Percentiles rank a stretch among this genome's conserved stretches.
Evolutionary conservation across 129 eudicot species (phyloP).

Genomic region (Scalesia atractyloides): DNA sequence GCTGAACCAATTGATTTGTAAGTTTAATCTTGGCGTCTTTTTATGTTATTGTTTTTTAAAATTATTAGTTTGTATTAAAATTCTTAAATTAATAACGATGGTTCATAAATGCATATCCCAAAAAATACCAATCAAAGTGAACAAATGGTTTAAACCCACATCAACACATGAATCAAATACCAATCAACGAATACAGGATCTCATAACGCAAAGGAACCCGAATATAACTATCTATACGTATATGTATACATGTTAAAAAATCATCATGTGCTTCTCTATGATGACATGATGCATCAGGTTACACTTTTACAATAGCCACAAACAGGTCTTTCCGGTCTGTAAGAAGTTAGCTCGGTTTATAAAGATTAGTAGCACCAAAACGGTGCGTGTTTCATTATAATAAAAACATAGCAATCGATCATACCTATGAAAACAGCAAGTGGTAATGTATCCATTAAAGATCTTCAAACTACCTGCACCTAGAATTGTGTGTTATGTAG

Average conservation of each 20-base stretch:
- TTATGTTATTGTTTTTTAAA: too few species aligned
- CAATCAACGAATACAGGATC: not conserved
- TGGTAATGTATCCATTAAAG: slow-evolving; percentile 43
- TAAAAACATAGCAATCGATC: not conserved
- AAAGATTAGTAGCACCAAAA: not conserved
- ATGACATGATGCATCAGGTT: not conserved
- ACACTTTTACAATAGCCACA: not conserved
- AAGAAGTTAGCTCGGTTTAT: not conserved
- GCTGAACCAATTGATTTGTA: too few species aligned
- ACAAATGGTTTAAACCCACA: not conserved
- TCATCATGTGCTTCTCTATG: not conserved
- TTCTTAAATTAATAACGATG: too few species aligned
- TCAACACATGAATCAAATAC: not conserved
- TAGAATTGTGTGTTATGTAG: not conserved
- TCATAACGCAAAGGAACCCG: not conserved
- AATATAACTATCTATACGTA: not conserved
- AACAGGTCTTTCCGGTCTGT: not conserved
- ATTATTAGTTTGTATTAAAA: too few species aligned
- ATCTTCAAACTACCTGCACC: slow-evolving; percentile 58
- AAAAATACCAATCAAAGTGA: not conserved
- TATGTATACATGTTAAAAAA: not conserved
- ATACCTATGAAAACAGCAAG: slow-evolving; percentile 46
- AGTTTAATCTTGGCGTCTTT: too few species aligned
- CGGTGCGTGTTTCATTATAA: not conserved
- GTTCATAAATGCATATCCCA: too few species aligned